Evolutionary conservation across 768 basidiomycete species (phyloP).

Genomic region (Tylopilus plumbeoviolaceoides): DNA sequence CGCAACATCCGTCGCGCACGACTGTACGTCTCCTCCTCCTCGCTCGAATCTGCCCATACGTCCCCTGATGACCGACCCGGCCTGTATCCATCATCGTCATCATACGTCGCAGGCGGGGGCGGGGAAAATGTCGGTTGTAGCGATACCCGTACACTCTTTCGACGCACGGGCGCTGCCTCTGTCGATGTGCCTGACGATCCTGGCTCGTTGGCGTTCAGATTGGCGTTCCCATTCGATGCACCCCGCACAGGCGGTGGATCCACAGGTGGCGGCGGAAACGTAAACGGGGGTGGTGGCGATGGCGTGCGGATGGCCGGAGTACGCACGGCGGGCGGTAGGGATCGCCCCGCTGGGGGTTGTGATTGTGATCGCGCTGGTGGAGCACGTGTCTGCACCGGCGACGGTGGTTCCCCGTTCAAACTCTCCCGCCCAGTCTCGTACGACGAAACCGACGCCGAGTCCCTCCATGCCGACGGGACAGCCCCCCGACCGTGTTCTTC

Average conservation of each 20-base stretch:
- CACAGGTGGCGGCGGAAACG: slow-evolving; percentile 15
- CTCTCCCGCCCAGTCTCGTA: slow-evolving; percentile 65
- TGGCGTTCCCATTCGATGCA: neutral
- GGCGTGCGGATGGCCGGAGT: neutral
- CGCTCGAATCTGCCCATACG: slow-evolving; percentile 73
- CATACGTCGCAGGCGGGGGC: slow-evolving; percentile 61
- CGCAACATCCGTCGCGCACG: slow-evolving; percentile 52
- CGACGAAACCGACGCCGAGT: slow-evolving; percentile 43
- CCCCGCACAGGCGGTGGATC: slow-evolving; percentile 4
- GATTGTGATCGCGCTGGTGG: neutral
- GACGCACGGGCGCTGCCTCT: slow-evolving; percentile 23
- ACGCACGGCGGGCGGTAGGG: too few species aligned
- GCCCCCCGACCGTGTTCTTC: neutral
- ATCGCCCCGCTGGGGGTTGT: neutral
- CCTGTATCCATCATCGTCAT: slow-evolving; percentile 36
- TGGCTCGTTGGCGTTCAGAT: neutral
- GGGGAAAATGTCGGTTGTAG: slow-evolving; percentile 72
- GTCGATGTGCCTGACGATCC: slow-evolving; percentile 16
- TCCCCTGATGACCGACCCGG: slow-evolving; percentile 25
- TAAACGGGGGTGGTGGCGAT: neutral
- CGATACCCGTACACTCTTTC: slow-evolving; percentile 78
- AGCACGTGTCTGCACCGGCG: neutral
- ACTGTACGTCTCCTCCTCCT: slow-evolving; percentile 67
- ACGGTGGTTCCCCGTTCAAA: slow-evolving; percentile 30
- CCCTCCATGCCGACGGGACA: slow-evolving; percentile 4